Base-by-base conservation (phyloP, 192 early-diverging fungal species). In the Umbelopsis sp. region DNA sequence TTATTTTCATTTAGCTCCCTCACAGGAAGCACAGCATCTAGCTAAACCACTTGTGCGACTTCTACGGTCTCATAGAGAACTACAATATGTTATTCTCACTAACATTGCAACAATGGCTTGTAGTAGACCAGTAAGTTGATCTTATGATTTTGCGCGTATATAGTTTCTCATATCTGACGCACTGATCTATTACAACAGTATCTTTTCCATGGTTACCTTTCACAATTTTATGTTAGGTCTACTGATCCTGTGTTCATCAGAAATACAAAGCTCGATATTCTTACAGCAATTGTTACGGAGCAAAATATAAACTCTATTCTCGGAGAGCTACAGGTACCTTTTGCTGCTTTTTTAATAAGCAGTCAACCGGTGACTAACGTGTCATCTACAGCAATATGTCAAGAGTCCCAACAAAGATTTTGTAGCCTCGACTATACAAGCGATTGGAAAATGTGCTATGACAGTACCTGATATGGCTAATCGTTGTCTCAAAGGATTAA, bases 251-350 rank as follows among this genome's bases (percentile, higher is more conserved):
- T 79, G 13, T 93, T 90, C 76, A 86, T 94, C 61, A 87, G 92
- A 41, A 85, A 92, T 58, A 66, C 92, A 51, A 97, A 98, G 77
- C 78, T 99, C 71, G 91, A 93, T 37, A 93, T 98, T 35, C 69
- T 99, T 72, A 89, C 86, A 18, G 70, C 84, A 22, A 72, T 95
- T 20, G 91, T 87, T 1, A 83, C 84, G 6, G 83, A 85, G n/a
- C 82, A 73, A 46, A 94, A 95, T 75, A 89, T 89, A 20, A 81
- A 70, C 1, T 72, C 84, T 30, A 77, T 97, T 68, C 75, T 97
- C 25, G 80, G 82, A 16, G 96, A 97, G 76, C 76, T 95, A 10
- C 86, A 91, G 78, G 91, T 88, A 76, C 53, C 61, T 7, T 30
- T 48, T 16, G 25, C 41, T n/a, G 27, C 1, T 30, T 30, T 1